Base-by-base conservation (phyloP, 257 asterid genomes). In the Solanum raphanifolium region DNA sequence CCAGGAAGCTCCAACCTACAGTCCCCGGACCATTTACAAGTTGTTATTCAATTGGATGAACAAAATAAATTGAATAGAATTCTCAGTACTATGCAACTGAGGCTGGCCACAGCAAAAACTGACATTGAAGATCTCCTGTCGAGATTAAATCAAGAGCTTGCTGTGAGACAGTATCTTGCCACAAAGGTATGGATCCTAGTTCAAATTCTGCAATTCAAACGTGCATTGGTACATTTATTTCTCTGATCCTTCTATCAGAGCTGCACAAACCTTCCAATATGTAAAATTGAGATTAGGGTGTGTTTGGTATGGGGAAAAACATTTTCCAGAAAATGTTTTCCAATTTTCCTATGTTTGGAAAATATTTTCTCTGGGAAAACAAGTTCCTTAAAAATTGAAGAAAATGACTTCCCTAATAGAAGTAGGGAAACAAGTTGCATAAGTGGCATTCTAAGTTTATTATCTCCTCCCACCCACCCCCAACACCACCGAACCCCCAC, bases 101-200 rank as follows among this genome's bases (percentile, higher is more conserved):
- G 87, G 83, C 76, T 92, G 55, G 89, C 87, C 86, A 88, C 94
- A 35, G 91, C 95, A 87, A 92, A 89, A 88, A 88, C 92, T 71
- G 95, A 93, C 88, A 72, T 91, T 66, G 94, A 93, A 84, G 94
- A 92, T 90, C 95, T 94, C 48, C 87, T 90, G 31, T 87, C 93
- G 85, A 93, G 97, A 90, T 88, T 90, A 72, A 78, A 90, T 89
- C 95, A 92, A 87, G 98, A 95, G 92, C 90, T 90, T 88, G 87
- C 96, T 89, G 92, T 85, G n/a, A 90, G 92, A 88, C 91, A 89
- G 74, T 92, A 91, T 85, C 95, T 94, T 86, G 87, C 91, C 10
- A 87, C 92, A 60, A 93, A 94, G 96, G 96, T 95, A 88, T 83
- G 48, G 75, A 89, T 86, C 83, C 25, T 73, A 69, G 48, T 83